A percentile compares a stretch with the other conserved stretches of the same genome.
Evolutionary conservation across 805 yeast species (phyloP).

Genomic region (Saturnispora gosingensis): DNA sequence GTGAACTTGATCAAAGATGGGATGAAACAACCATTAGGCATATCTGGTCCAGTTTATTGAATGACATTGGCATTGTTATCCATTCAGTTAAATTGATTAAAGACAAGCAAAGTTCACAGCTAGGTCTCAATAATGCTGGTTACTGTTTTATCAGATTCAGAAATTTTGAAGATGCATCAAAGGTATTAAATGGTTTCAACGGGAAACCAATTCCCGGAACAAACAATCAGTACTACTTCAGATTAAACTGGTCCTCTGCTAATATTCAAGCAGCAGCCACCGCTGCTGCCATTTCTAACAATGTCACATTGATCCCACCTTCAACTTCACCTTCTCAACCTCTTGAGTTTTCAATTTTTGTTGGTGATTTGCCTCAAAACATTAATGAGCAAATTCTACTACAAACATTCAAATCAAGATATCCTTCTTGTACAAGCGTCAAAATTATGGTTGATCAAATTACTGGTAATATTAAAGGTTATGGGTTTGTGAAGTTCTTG

Average conservation of each 20-base stretch:
- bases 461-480: conserved; percentile 70
- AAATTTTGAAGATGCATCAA: conserved; percentile 47
- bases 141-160: conserved; percentile 80
- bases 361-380: conserved; percentile 74
- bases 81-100: conserved; percentile 57
- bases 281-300: conserved; percentile 11
- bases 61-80: conserved; percentile 50
- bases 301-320: conserved; percentile 4
- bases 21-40: conserved; percentile 57
- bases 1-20: conserved; percentile 81
- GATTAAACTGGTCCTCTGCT: conserved; percentile 70
- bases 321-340: conserved; percentile 8
- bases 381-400: conserved; percentile 58
- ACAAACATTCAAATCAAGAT: conserved; percentile 58
- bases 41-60: conserved; percentile 47
- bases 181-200: conserved; percentile 52
- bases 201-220: conserved; percentile 67
- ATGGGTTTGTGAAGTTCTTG: conserved; percentile 79
- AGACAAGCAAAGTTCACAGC: conserved; percentile 38
- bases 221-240: conserved; percentile 42
- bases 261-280: conserved; percentile 20
- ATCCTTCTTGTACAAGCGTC: conserved; percentile 65
- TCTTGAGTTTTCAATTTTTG: conserved; percentile 61
- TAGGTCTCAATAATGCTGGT: conserved; percentile 44
- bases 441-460: conserved; percentile 69